Evolutionary conservation across 768 basidiomycete species (phyloP).

Genomic region (Hydnum rufescens): DNA sequence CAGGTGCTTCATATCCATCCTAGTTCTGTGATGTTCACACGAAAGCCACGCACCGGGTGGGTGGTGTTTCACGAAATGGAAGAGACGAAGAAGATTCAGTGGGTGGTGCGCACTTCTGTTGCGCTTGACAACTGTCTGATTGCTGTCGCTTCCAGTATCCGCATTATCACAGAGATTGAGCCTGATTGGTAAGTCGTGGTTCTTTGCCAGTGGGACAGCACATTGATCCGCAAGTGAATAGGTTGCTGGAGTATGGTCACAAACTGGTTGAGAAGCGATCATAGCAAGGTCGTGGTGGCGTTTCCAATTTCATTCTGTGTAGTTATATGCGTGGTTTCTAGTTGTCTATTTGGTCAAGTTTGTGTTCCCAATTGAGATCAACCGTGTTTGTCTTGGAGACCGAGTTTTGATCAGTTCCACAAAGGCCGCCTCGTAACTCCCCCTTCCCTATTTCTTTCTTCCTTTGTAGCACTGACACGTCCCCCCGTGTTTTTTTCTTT

Average conservation of each 20-base stretch:
- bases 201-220: neutral
- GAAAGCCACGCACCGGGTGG: slow-evolving; percentile 82
- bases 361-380: neutral
- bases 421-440: too few species aligned
- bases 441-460: neutral
- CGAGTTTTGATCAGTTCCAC: neutral
- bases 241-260: slow-evolving; percentile 33
- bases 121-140: neutral
- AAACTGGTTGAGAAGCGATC: slow-evolving; percentile 22
- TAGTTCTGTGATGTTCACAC: slow-evolving; percentile 80
- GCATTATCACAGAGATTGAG: slow-evolving; percentile 83
- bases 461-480: neutral
- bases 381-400: neutral
- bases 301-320: too few species aligned
- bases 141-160: slow-evolving; percentile 38
- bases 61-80: slow-evolving; percentile 91
- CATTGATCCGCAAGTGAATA: slow-evolving; percentile 11
- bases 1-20: slow-evolving; percentile 83
- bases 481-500: neutral
- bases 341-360: too few species aligned
- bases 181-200: slow-evolving; percentile 55
- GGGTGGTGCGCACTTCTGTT: slow-evolving; percentile 15
- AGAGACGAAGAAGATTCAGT: slow-evolving; percentile 91
- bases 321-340: too few species aligned
- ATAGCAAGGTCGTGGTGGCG: neutral